Base-by-base conservation (phyloP, 352 stramenopile genomes). In the Globisporangium mamillatum region DNA sequence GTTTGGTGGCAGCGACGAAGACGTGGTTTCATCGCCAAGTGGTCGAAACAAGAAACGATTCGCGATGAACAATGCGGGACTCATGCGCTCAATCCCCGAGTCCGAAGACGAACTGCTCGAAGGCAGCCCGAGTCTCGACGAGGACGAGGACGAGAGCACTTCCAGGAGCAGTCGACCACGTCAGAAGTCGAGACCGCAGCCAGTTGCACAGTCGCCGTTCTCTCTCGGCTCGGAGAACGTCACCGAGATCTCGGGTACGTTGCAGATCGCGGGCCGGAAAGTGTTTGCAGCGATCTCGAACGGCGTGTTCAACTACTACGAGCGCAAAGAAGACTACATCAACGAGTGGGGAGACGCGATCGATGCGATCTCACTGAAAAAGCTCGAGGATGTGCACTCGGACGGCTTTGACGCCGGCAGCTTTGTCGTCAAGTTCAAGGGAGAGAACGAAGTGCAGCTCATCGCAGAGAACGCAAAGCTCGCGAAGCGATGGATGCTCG, bases 301-400 rank as follows among this genome's bases (percentile, higher is more conserved):
- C 44, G 87, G 87, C n/a, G 81, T 96, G 9, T 93, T 96, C 63
- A 90, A 86, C 38, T 96, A 94, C 68, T 96, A 94, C 58, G 87
- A 90, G n/a, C 82, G 82, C 0, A 82, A 93, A 38, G 83, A 89
- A 48, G 86, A 94, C 64, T 86, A 91, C 41, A 78, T 91, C 64
- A 89, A 86, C 60, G 86, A 96, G 54, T 96, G 88, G 88, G 88
- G 88, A 0, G 85, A 96, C 41, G 83, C 86, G 9, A 82, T 96
- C 38, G 86, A 94, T 60, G 86, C 88, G 1, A 93, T 96, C 34
- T 87, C 84, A 4, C 72, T 96, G 8, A 87, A 87, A 63, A 75
- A 88, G 53, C 88, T 96, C 22, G 77, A 90, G 56, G 83, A 91
- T 38, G 86, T 96, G 5, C 82, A 93, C 68, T 92, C 86, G 2